Evolutionary conservation across 768 basidiomycete species (phyloP).

Genomic region (Tylopilus vinaceipallidus): DNA sequence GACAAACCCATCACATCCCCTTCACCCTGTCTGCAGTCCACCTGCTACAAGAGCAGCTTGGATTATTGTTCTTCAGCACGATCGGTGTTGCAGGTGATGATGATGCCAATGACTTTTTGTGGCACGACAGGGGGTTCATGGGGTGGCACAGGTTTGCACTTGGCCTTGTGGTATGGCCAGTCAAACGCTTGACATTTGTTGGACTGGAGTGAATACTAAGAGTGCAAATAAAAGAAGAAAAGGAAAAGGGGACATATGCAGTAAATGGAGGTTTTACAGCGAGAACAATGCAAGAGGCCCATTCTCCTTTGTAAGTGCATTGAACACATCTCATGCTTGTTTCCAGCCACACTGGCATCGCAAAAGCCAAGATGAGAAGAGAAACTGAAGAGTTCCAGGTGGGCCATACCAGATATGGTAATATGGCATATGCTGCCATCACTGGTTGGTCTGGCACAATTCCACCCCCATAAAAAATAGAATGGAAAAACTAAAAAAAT

Average conservation of each 20-base stretch:
- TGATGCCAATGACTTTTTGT: constrained; percentile 17
- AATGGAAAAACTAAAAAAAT: too few relatives aligned
- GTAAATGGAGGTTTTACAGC: constrained; percentile 23
- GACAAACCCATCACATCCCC: too few relatives aligned
- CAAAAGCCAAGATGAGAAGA: background rate
- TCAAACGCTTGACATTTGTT: constrained; percentile 25
- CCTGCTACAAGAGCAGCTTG: too few relatives aligned
- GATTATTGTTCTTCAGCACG: too few relatives aligned
- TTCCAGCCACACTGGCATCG: background rate
- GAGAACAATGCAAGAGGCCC: constrained; percentile 27
- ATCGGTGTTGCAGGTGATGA: constrained; percentile 25
- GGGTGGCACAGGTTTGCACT: constrained; percentile 4
- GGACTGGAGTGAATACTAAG: constrained; percentile 12
- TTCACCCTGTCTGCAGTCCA: too few relatives aligned
- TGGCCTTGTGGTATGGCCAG: constrained; percentile 21
- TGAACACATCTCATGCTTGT: constrained; percentile 8
- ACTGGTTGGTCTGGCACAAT: background rate
- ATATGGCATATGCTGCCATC: background rate
- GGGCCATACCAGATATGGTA: background rate
- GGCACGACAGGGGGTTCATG: background rate
- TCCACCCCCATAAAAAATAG: too few relatives aligned
- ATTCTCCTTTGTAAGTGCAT: constrained; percentile 14
- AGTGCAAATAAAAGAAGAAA: too few relatives aligned
- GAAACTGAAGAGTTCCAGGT: background rate
- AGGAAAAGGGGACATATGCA: constrained; percentile 25